Conservation (phyloP, 148 eudicot genomes). For the Rhododendron griersonianum region DNA sequence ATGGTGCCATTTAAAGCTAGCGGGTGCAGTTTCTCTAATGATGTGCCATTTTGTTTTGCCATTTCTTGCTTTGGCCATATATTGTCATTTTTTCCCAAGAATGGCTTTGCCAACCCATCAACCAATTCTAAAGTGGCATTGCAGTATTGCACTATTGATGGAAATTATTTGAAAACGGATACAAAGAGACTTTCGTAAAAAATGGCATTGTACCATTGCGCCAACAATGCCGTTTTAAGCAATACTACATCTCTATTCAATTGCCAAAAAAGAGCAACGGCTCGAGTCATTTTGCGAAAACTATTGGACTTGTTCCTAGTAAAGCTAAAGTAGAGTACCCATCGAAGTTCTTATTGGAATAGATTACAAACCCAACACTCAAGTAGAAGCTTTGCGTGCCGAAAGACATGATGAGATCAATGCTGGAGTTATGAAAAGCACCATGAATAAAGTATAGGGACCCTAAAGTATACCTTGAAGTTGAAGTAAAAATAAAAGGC, state of each 20-base stretch:
- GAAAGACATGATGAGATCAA: conserved; percentile 3
- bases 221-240: neutral
- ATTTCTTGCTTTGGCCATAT: neutral
- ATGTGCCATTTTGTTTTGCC: neutral
- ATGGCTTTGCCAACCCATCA: neutral
- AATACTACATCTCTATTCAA: too few relatives aligned
- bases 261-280: neutral
- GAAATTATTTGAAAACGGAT: neutral
- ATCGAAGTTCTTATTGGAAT: neutral
- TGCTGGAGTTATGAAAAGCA: neutral
- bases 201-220: neutral
- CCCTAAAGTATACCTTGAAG: conserved; percentile 4
- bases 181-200: too few relatives aligned
- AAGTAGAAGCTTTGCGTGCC: neutral
- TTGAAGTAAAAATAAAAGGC: conserved; percentile 2
- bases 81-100: too few relatives aligned
- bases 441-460: neutral
- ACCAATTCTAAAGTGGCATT: neutral
- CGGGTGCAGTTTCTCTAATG: neutral
- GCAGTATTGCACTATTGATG: neutral
- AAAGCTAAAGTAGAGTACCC: neutral
- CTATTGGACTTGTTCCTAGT: too few relatives aligned
- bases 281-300: too few relatives aligned
- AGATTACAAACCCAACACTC: neutral
- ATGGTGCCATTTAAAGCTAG: neutral